Evolutionary conservation across 2,329 filamentous ascomycete genomes (phyloP), one percentile per base, ranked within the genome.

Genomic region (Paracorniculantispora psalliotae): DNA sequence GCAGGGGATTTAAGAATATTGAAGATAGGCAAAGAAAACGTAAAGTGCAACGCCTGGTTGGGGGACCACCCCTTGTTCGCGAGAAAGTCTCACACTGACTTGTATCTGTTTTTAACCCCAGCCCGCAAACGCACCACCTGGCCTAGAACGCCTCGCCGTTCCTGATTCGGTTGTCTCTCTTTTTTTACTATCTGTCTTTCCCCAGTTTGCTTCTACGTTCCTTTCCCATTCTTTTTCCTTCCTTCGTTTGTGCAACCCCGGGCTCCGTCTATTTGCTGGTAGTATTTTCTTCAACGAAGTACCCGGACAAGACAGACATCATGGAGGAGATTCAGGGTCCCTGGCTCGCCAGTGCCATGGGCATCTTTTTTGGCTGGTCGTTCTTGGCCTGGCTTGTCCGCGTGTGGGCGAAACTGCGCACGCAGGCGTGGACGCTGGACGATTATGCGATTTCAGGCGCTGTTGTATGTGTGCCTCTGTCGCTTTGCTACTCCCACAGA

Each of bases 311-410:
- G 8, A 41, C 8, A 9, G 39, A 17, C 12, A 55, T n/a, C 52
- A 56, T 56, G 53, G 43, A 46, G 17, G 49, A 59, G 19, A 46
- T 59, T 30, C 54, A 62, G 19, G 57, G 54, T 30, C 21, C 54
- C 2, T 63, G 62, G 62, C 58, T 63, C 13, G 57, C 35, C 49
- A 62, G 54, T 26, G 57, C 54, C 50, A 60, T 55, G 50, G 62
- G 60, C 39, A 49, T 63, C 12, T 60, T 63, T n/a, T 57, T 63
- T 7, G 50, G 57, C 7, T 63, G 62, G 62, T 57, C 62, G 26
- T 51, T 57, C 23, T 33, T 63, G 19, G 47, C 55, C 21, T 63
- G 57, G 39, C 23, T 30, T 1, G 58, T 62, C 7, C 62, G 62
- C 25, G 55, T 54, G 41, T 62, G 62, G 62, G 59, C 62, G 8